Conservation (phyloP, 805 yeast species). For the Candida verbasci region DNA sequence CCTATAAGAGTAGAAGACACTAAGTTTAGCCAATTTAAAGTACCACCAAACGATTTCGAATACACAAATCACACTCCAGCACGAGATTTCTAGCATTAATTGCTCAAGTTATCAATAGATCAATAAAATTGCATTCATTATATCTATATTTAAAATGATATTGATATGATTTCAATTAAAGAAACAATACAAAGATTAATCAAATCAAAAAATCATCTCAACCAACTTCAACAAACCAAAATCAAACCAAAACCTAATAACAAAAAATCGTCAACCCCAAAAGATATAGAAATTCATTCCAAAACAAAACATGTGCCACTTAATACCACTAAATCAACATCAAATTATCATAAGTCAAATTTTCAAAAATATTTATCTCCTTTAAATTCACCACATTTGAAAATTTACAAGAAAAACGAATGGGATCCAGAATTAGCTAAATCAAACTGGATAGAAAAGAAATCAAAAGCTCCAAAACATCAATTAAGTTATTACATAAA, state of each 20-base stretch:
- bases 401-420: slow-evolving; percentile 20
- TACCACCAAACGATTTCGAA: no score
- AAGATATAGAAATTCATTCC: not conserved
- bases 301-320: no score
- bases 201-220: slow-evolving; percentile 20
- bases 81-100: no score
- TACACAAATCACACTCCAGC: no score
- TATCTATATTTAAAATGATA: no score
- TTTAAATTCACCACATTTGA: slow-evolving; percentile 29
- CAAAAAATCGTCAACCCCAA: slow-evolving; percentile 2
- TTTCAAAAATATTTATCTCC: slow-evolving; percentile 33
- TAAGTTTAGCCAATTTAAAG: no score
- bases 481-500: slow-evolving; percentile 21
- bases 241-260: no score
- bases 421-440: slow-evolving; percentile 23
- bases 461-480: slow-evolving; percentile 12
- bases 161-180: slow-evolving; percentile 30
- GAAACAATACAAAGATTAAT: slow-evolving; percentile 32
- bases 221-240: no score
- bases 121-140: no score
- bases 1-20: not conserved
- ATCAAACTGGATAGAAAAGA: slow-evolving; percentile 21
- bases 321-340: no score
- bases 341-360: slow-evolving; percentile 18
- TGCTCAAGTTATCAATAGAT: no score